phyloP scores from a whole-genome alignment of 164 flowering plant genomes.

The Santalum album region DNA sequence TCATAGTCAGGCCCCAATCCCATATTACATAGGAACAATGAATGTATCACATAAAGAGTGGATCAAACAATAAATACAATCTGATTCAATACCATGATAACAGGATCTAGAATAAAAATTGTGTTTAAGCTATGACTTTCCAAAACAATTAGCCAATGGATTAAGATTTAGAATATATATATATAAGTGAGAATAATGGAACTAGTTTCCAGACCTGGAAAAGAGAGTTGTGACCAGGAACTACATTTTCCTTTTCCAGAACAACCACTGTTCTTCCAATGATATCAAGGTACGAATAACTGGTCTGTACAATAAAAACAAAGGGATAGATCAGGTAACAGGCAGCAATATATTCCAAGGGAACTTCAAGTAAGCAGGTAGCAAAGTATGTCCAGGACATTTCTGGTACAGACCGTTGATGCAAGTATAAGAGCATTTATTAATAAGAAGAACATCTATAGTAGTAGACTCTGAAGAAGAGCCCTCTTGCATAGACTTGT shows the following conservation, averaged over 20 bases:
- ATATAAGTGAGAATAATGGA: neutral
- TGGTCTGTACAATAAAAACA: slow-evolving; percentile 50
- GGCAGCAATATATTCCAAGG: neutral
- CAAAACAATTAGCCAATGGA: neutral
- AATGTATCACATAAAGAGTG: no score
- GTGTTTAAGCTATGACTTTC: neutral
- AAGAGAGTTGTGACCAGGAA: slow-evolving; percentile 69
- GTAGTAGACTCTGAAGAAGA: no score
- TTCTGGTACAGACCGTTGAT: no score
- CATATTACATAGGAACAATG: no score
- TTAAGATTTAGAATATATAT: neutral
- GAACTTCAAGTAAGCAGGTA: neutral
- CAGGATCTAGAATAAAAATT: no score
- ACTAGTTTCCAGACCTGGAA: slow-evolving; percentile 59
- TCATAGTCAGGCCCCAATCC: no score
- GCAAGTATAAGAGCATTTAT: no score
- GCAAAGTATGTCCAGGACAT: neutral
- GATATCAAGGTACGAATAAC: slow-evolving; percentile 88
- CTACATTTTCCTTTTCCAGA: slow-evolving; percentile 74
- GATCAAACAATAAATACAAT: no score
- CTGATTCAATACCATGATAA: no score
- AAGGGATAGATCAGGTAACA: slow-evolving; percentile 1
- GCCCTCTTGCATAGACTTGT: no score
- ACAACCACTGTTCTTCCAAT: slow-evolving; percentile 92
- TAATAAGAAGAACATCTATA: no score